Conservation (phyloP, 2,329 filamentous ascomycete genomes). For the Colletotrichum acutatum region DNA sequence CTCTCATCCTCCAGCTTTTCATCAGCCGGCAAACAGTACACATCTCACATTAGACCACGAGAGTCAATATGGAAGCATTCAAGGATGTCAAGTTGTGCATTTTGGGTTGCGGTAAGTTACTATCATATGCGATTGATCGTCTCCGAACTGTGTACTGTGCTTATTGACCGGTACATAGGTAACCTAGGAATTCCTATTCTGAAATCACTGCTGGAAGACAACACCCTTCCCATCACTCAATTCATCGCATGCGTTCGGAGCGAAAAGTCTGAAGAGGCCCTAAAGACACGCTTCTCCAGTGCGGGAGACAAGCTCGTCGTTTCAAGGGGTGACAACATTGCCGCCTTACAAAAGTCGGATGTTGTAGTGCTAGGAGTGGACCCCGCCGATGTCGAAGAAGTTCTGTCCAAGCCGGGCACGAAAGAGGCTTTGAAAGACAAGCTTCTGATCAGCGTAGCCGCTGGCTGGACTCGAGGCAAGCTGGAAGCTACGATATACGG, state of each 20-base stretch:
- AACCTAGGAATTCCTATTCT: constrained; percentile 47
- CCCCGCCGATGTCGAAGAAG: constrained; percentile 53
- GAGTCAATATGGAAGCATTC: not conserved
- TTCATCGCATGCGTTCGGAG: constrained; percentile 46
- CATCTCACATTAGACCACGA: no score
- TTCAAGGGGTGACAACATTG: constrained; percentile 46
- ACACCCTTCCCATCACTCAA: constrained; percentile 38
- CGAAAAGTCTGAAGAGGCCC: constrained; percentile 38
- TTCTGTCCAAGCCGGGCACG: constrained; percentile 51
- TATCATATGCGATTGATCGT: no score
- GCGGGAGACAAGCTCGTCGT: constrained; percentile 36
- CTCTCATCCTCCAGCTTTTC: no score
- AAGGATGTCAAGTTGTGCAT: constrained; percentile 28
- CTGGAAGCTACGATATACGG: constrained; percentile 51
- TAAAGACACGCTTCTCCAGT: constrained; percentile 38
- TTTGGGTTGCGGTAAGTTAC: constrained; percentile 28
- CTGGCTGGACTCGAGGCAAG: constrained; percentile 57
- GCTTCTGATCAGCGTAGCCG: constrained; percentile 62
- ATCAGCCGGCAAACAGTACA: no score
- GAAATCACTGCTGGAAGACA: constrained; percentile 36
- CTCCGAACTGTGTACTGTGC: not conserved
- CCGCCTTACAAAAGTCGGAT: constrained; percentile 48
- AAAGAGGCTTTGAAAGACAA: constrained; percentile 52
- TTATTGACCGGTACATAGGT: constrained; percentile 35
- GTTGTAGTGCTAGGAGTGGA: constrained; percentile 59